These are phyloP conservation scores for Coemansia sp. DNA, from an alignment of 192 early-diverging fungal genomes.

Conservation along the genomic window DNA sequence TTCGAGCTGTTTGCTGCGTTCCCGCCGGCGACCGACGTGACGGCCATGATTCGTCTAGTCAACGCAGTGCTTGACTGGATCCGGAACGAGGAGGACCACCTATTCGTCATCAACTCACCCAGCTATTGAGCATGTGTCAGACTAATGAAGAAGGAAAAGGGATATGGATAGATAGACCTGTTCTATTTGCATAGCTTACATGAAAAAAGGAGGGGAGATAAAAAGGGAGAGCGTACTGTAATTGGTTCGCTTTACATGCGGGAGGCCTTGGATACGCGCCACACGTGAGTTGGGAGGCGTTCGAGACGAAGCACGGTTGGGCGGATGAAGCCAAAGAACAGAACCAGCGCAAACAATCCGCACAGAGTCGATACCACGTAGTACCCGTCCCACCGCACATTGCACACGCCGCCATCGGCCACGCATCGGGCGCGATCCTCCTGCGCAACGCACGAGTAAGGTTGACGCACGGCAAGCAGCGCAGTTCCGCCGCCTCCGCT, in stretches of 20 bases:
- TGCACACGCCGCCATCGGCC: conserved; percentile 67
- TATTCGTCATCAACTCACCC: conserved; percentile 74
- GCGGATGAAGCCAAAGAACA: conserved; percentile 62
- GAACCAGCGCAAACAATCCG: conserved; percentile 64
- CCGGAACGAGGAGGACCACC: conserved; percentile 69
- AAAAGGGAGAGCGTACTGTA: neutral
- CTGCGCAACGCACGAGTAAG: conserved; percentile 66
- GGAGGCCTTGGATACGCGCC: conserved; percentile 52
- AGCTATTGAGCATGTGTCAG: conserved; percentile 57
- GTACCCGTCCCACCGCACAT: conserved; percentile 79
- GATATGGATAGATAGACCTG: neutral
- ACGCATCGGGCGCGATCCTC: conserved; percentile 63
- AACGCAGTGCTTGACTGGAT: conserved; percentile 78
- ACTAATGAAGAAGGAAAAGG: neutral
- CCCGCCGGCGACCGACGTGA: conserved; percentile 61
- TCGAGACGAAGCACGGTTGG: conserved; percentile 65
- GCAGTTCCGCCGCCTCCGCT: too few relatives aligned
- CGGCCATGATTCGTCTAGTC: conserved; percentile 62
- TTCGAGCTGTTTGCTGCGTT: conserved; percentile 78
- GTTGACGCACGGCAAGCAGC: neutral
- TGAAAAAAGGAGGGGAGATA: neutral
- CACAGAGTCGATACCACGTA: conserved; percentile 75
- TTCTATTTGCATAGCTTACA: neutral
- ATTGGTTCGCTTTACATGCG: conserved; percentile 11
- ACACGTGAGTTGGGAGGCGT: conserved; percentile 43